Conservation (phyloP, 345 rosid genomes). For the Populus pruinosa region DNA sequence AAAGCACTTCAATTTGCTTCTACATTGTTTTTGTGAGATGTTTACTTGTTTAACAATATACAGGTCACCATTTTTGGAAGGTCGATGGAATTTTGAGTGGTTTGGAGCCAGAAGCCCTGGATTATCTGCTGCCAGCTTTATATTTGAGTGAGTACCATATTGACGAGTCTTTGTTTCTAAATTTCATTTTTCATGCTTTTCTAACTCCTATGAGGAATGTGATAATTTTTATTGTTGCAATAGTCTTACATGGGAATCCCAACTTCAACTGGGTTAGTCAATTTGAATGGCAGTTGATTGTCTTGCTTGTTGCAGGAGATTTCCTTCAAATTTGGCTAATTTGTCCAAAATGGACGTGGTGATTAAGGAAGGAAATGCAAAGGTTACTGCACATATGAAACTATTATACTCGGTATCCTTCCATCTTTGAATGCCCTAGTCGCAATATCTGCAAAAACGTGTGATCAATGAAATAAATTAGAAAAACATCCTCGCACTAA, state of each 20-base stretch:
- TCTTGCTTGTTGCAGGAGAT: conserved; percentile 51
- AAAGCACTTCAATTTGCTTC: background rate
- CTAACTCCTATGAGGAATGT: background rate
- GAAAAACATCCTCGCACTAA: background rate
- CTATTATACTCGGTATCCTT: conserved; percentile 58
- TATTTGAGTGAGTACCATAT: conserved; percentile 54
- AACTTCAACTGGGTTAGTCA: background rate
- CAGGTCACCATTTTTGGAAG: conserved; percentile 94
- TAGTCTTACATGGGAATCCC: background rate
- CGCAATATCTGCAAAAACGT: background rate
- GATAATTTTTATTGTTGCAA: background rate
- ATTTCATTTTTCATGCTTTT: background rate
- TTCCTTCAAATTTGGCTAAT: conserved; percentile 68
- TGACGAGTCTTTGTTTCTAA: background rate
- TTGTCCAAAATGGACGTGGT: conserved; percentile 65
- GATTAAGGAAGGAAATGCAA: conserved; percentile 63
- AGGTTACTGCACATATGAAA: conserved; percentile 58
- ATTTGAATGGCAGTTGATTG: background rate
- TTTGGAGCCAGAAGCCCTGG: conserved; percentile 81
- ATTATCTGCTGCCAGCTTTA: conserved; percentile 58
- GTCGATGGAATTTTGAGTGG: conserved; percentile 94
- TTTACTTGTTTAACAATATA: conserved; percentile 52
- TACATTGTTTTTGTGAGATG: conserved; percentile 3
- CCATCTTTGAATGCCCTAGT: background rate
- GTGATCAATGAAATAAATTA: background rate